Evolutionary conservation across 2,329 filamentous ascomycete species (phyloP), one percentile per base, ranked within the genome.

Genomic region (Arthrobotrys sinensis): DNA sequence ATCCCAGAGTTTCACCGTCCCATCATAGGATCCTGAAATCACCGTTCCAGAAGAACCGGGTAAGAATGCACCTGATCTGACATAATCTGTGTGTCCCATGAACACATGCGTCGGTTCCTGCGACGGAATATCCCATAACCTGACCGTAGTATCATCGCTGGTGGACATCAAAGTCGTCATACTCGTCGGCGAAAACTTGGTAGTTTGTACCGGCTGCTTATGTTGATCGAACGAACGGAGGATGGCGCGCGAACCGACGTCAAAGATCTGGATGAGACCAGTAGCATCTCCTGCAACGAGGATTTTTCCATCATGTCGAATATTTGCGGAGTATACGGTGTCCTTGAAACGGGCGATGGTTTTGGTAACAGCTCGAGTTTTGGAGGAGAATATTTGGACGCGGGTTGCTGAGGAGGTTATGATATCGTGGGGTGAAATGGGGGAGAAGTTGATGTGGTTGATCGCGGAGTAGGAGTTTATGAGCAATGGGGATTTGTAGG

Each of bases 201-300:
- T 95, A 24, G 91, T 90, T 91, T 95, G 97, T 24, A 97, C 93
- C 12, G 96, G 93, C 87, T 97, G 94, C 86, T 94, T 94, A 86
- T 98, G 95, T 81, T 94, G 90, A 80, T 91, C 90, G 95, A 96
- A 99, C 64, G 95, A 97, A 87, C 96, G 95, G 82, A 99, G 86
- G 81, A 99, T 97, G 2, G 94, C 94, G 80, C 96, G 89, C 72
- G 94, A 95, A 83, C 88, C 91, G 64, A 97, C 90, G 83, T 99
- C 96, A 83, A 98, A 99, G 11, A 97, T 94, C 85, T 99, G 96
- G 81, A 99, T 93, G 79, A 91, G 91, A 72, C 96, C 96, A 46
- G 90, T 92, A 83, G 97, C 95, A 81, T 97, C 95, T 82, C 95
- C 95, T 36, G 95, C 94, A 40, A 96, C 91, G 81, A 99, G 86